Percentiles rank a stretch among this genome's conserved stretches.
Evolutionary conservation across 306 rosid species (phyloP).

Genomic region (Prinsepia uniflora): DNA sequence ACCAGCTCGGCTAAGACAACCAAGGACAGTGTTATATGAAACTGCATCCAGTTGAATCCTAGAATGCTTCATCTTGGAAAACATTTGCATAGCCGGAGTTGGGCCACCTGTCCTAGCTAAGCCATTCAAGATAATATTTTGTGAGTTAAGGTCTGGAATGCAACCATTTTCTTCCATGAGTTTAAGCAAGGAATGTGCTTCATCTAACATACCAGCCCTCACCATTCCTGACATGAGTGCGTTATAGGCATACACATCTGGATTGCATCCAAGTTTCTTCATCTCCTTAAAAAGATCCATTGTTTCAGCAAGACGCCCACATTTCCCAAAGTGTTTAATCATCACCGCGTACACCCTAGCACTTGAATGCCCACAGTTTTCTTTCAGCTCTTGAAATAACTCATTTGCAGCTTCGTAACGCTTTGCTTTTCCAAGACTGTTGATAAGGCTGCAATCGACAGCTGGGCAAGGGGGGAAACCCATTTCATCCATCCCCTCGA

Average conservation of each 20-base stretch:
- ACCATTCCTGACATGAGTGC: slow-evolving; percentile 96
- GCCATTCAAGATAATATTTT: slow-evolving; percentile 76
- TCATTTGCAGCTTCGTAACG: slow-evolving; percentile 90
- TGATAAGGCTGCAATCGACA: slow-evolving; percentile 93
- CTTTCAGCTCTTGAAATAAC: slow-evolving; percentile 82
- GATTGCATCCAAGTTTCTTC: slow-evolving; percentile 74
- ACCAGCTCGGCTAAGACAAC: slow-evolving; percentile 89
- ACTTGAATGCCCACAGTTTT: slow-evolving; percentile 77
- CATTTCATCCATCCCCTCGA: slow-evolving; percentile 97
- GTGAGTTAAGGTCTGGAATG: slow-evolving; percentile 68
- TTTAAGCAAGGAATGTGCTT: slow-evolving; percentile 65
- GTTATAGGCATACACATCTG: slow-evolving; percentile 80
- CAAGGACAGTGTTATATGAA: slow-evolving; percentile 79
- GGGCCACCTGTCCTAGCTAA: slow-evolving; percentile 77
- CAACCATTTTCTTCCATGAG: slow-evolving; percentile 80
- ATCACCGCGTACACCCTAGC: slow-evolving; percentile 96
- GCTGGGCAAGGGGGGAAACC: slow-evolving; percentile 95
- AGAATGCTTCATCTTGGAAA: slow-evolving; percentile 58
- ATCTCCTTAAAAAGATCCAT: slow-evolving; percentile 70
- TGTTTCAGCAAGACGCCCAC: slow-evolving; percentile 71
- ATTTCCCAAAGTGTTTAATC: slow-evolving; percentile 90
- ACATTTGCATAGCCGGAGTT: slow-evolving; percentile 67
- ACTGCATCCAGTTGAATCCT: slow-evolving; percentile 66
- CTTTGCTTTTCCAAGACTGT: slow-evolving; percentile 84
- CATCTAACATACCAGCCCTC: slow-evolving; percentile 69